phyloP scores from a whole-genome alignment of 2,329 filamentous ascomycete species.

The Claviceps sp. region DNA sequence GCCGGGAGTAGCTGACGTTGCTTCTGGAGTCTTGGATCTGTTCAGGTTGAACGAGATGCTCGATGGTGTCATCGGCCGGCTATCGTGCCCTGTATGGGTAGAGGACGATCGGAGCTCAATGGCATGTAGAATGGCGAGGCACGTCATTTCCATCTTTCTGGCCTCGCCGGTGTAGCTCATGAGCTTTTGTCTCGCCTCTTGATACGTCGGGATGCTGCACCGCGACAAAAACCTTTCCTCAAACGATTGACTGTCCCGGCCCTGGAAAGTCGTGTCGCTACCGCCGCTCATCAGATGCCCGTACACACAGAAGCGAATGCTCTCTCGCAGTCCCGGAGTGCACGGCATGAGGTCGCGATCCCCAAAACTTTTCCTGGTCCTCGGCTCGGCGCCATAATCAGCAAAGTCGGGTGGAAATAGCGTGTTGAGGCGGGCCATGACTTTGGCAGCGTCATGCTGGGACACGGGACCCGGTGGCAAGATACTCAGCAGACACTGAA shows the following conservation, averaged over 20 bases:
- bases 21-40: conserved; percentile 5
- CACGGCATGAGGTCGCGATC: conserved; percentile 16
- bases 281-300: conserved; percentile 19
- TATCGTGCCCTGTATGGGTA: not conserved
- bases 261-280: conserved; percentile 8
- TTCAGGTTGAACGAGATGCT: conserved; percentile 5
- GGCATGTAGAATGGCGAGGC: conserved; percentile 13
- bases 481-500: conserved; percentile 1
- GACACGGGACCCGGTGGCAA: conserved; percentile 2
- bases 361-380: conserved; percentile 5
- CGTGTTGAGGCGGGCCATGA: conserved; percentile 24
- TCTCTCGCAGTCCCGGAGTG: conserved; percentile 19
- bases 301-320: conserved; percentile 22
- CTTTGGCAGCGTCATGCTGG: conserved; percentile 8
- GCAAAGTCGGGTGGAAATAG: conserved; percentile 18
- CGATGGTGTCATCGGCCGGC: conserved; percentile 5
- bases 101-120: conserved; percentile 5
- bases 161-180: conserved; percentile 19
- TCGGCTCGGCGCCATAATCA: conserved; percentile 8
- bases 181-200: conserved; percentile 16
- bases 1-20: not conserved
- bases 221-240: conserved; percentile 19
- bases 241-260: conserved; percentile 12
- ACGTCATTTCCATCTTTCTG: conserved; percentile 21
- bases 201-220: conserved; percentile 19